Evolutionary conservation across 2,329 filamentous ascomycete species (phyloP).

Genomic region (Fusarium brevicatenulatum): DNA sequence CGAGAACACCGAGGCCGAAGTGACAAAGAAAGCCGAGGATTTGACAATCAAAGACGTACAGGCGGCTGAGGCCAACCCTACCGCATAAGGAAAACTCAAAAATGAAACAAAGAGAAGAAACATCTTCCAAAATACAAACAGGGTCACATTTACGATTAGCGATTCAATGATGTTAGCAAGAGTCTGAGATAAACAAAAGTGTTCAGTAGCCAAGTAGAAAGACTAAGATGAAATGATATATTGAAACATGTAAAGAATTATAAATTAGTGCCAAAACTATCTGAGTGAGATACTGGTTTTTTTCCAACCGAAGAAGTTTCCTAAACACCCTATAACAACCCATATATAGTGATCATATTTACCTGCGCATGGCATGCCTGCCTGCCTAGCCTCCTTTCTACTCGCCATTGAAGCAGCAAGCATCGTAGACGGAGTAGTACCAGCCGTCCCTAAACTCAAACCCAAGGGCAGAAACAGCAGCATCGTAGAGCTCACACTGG

Average conservation of each 20-base stretch:
- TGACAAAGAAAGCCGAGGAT: conserved; percentile 28
- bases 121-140: not conserved
- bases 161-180: not conserved
- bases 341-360: conserved; percentile 5
- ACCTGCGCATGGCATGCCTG: not conserved
- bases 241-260: conserved; percentile 4
- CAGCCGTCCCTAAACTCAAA: not conserved
- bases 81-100: conserved; percentile 6
- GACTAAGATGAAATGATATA: conserved; percentile 17
- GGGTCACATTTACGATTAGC: not conserved
- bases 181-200: not conserved
- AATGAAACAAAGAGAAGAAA: conserved; percentile 1
- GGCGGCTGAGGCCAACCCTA: conserved; percentile 12
- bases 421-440: conserved; percentile 23
- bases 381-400: not conserved
- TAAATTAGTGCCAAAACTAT: not conserved
- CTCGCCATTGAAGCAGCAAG: conserved; percentile 22
- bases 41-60: conserved; percentile 26
- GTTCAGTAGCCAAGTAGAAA: not conserved
- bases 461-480: conserved; percentile 1
- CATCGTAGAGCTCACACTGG: conserved; percentile 32
- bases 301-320: not conserved
- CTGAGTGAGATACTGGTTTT: not conserved
- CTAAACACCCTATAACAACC: not conserved
- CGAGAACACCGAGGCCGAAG: conserved; percentile 13